Evolutionary conservation across 2,329 filamentous ascomycete species (phyloP).

Genomic region (Cercospora berteroae): DNA sequence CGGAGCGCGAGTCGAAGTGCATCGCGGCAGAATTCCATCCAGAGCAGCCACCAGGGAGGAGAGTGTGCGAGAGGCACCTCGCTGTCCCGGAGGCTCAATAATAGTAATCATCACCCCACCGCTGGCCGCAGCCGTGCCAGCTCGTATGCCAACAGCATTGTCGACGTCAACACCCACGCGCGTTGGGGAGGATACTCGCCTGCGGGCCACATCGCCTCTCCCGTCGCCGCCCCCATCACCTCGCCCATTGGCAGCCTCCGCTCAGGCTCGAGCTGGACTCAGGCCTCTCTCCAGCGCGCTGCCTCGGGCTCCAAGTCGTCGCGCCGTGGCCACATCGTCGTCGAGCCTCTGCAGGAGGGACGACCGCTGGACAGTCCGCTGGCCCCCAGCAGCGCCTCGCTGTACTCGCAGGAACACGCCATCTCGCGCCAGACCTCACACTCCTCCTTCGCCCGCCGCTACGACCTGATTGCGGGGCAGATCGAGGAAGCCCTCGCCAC

Average conservation of each 20-base stretch:
- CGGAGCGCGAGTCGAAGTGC: constrained; percentile 25
- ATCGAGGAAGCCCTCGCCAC: constrained; percentile 32
- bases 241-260: constrained; percentile 58
- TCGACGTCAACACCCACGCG: constrained; percentile 66
- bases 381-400: constrained; percentile 28
- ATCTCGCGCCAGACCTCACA: constrained; percentile 29
- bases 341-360: constrained; percentile 41
- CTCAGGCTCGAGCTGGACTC: constrained; percentile 48
- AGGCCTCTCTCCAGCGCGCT: constrained; percentile 35
- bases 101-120: constrained; percentile 10
- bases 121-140: constrained; percentile 59
- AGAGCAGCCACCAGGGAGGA: constrained; percentile 17
- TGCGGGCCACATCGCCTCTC: neutral
- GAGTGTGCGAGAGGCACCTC: constrained; percentile 12
- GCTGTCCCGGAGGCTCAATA: constrained; percentile 8
- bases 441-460: constrained; percentile 32
- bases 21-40: constrained; percentile 28
- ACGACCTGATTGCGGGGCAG: constrained; percentile 35
- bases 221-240: neutral
- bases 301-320: constrained; percentile 44
- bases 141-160: constrained; percentile 50
- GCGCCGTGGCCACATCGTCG: constrained; percentile 39
- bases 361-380: constrained; percentile 38
- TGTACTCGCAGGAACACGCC: constrained; percentile 24
- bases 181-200: constrained; percentile 66